Evolutionary conservation across 257 asterid species (phyloP).

Genomic region (Petrea volubilis): DNA sequence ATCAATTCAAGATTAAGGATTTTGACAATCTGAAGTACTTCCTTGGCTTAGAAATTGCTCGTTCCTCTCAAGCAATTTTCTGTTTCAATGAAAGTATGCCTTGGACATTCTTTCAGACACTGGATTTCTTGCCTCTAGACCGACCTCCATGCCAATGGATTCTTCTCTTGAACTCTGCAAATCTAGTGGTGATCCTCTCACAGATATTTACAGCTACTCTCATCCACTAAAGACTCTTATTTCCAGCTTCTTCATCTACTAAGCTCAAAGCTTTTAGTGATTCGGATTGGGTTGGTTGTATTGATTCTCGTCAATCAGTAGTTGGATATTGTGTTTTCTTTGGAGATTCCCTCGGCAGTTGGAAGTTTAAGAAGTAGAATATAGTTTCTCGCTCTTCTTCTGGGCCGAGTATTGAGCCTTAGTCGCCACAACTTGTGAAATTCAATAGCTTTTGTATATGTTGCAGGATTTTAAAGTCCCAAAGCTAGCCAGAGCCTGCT

Average conservation of each 20-base stretch:
- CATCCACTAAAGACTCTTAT: neutral
- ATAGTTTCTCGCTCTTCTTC: neutral
- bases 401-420: neutral
- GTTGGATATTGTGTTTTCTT: neutral
- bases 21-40: neutral
- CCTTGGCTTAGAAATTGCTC: neutral
- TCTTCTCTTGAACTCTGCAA: neutral
- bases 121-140: neutral
- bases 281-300: neutral
- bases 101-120: neutral
- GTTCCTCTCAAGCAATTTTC: neutral
- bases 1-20: neutral
- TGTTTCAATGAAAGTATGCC: neutral
- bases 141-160: neutral
- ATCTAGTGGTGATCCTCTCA: neutral
- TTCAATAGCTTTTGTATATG: neutral
- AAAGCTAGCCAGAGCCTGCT: too few species aligned
- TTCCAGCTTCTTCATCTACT: neutral
- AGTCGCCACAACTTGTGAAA: neutral
- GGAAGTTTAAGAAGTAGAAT: neutral
- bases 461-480: too few species aligned
- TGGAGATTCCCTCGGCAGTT: neutral
- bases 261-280: neutral
- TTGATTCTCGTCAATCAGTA: neutral
- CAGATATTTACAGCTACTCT: neutral